These are phyloP conservation scores for Alloascoidea africana DNA, from an alignment of 805 yeast species.

Conservation along the genomic window DNA sequence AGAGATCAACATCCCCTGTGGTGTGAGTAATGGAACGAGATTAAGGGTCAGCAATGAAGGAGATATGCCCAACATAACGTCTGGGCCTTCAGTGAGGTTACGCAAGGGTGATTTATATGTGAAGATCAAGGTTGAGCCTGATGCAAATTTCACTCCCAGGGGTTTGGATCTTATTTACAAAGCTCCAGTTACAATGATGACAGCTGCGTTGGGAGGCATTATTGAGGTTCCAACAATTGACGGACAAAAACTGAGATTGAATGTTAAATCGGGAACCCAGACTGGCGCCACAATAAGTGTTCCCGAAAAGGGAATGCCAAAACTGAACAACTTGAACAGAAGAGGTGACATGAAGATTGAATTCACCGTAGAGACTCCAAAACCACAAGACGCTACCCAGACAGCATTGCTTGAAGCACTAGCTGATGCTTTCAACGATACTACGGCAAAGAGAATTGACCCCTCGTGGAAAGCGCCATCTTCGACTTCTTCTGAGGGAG, in stretches of 20 bases:
- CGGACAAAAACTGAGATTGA: constrained; percentile 61
- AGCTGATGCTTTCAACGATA: constrained; percentile 81
- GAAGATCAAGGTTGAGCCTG: constrained; percentile 64
- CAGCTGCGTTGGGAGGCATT: constrained; percentile 92
- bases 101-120: constrained; percentile 81
- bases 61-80: constrained; percentile 69
- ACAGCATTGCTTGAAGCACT: constrained; percentile 83
- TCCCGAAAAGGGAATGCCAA: constrained; percentile 82
- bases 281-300: constrained; percentile 58
- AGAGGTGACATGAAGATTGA: constrained; percentile 76
- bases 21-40: constrained; percentile 75
- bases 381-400: constrained; percentile 74
- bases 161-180: constrained; percentile 52
- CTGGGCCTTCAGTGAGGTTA: constrained; percentile 51
- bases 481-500: not conserved
- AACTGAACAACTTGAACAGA: constrained; percentile 25
- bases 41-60: constrained; percentile 81
- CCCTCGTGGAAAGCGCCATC: constrained; percentile 20
- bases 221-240: constrained; percentile 83
- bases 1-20: constrained; percentile 75
- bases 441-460: constrained; percentile 57
- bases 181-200: constrained; percentile 74
- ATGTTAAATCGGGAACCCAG: constrained; percentile 76
- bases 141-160: constrained; percentile 50
- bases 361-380: constrained; percentile 52